Base-by-base conservation (phyloP, 805 yeast genomes). In the Myxozyma nipponensis region DNA sequence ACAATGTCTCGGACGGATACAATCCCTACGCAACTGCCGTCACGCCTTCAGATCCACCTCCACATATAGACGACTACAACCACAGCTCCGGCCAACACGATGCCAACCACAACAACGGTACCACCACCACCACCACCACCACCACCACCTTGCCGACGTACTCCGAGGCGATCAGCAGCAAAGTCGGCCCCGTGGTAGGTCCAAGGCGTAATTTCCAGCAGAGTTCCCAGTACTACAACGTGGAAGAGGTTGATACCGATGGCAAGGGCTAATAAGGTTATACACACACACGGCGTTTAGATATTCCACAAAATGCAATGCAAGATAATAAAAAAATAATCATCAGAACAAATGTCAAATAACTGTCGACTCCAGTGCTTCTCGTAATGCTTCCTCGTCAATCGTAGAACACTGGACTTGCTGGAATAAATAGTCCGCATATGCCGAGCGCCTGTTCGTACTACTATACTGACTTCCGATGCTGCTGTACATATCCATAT, bases 141-240 rank as follows among this genome's bases (percentile, higher is more conserved):
- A 4, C 28, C 26, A n/a, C 28, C 46, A 9, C 32, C 3, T 43
- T 49, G 30, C 59, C 59, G 38, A 55, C 59, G 19, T 55, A 55
- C 23, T 43, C 30, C 34, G 59, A 55, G 37, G 53, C 52, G 21
- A 39, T 54, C 21, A 47, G 44, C 18, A 39, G 40, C 15, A 23
- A 40, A 2, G 37, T 49, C 5, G 34, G 18, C 44, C 52, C 58
- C 2, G 45, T 49, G 17, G 18, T 25, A 17, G 57, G 57, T n/a
- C 54, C 57, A 22, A 18, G 59, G 22, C 50, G 54, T 21, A 39
- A 41, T 15, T 52, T 38, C 38, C 39, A 42, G 37, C 54, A 49
- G 26, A 19, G 37, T 3, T 34, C 53, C n/a, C 22, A 34, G 9
- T 55, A 55, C 37, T 55, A 39, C 42, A 46, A 49, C 22, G 35